These are phyloP conservation scores for Hypocreales sp. DNA, from an alignment of 2,329 filamentous ascomycete genomes.

Conservation along the genomic window DNA sequence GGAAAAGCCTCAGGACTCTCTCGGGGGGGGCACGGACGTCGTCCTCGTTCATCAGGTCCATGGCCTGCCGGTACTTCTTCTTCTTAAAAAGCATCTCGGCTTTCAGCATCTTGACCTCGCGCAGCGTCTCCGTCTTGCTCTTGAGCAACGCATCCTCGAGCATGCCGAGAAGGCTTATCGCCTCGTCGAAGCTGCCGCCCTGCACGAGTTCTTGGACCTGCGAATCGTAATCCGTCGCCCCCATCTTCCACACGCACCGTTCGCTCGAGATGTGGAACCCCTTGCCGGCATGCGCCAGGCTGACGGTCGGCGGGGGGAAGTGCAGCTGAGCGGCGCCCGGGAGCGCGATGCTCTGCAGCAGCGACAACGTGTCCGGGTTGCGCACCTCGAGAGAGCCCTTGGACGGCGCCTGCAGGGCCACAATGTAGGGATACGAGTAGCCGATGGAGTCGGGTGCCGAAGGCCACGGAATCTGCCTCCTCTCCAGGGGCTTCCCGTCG, in stretches of 20 bases:
- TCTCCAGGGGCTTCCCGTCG: conserved; percentile 66
- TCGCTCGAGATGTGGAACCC: conserved; percentile 91
- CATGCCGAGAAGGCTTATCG: conserved; percentile 76
- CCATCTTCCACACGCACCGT: conserved; percentile 90
- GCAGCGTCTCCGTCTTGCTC: conserved; percentile 65
- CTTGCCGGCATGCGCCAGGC: conserved; percentile 89
- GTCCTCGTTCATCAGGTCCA: conserved; percentile 75
- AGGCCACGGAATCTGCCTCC: conserved; percentile 84
- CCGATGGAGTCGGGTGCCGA: conserved; percentile 79
- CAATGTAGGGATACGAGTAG: conserved; percentile 91
- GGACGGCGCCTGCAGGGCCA: conserved; percentile 68
- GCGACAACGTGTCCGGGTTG: conserved; percentile 80
- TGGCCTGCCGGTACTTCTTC: conserved; percentile 67
- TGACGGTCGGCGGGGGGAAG: conserved; percentile 83
- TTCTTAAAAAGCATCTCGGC: conserved; percentile 71
- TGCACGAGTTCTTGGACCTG: conserved; percentile 74
- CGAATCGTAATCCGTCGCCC: conserved; percentile 75
- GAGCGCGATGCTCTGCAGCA: conserved; percentile 72
- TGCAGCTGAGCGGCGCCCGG: conserved; percentile 74
- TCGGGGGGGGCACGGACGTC: conserved; percentile 83
- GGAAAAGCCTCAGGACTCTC: conserved; percentile 73
- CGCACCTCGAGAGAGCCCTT: conserved; percentile 81
- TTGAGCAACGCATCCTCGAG: conserved; percentile 81
- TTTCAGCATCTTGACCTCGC: conserved; percentile 83
- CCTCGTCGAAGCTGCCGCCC: conserved; percentile 68